Base-by-base conservation (phyloP, 2,329 filamentous ascomycete species). In the Exserohilum rostratum region DNA sequence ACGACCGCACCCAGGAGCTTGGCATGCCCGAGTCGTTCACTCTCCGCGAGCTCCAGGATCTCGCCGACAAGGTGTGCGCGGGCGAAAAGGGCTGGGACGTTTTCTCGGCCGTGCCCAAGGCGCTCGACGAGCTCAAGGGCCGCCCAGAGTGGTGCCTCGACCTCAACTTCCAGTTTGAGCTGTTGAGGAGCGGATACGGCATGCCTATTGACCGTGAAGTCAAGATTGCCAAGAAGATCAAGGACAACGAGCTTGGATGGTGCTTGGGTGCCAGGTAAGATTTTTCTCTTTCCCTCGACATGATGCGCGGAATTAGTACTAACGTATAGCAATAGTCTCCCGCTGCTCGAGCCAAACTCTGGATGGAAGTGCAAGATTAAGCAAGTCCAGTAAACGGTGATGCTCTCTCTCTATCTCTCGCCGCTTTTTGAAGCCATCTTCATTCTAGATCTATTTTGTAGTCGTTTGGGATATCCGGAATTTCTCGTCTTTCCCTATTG, bases 1-100 rank as follows among this genome's bases (percentile, higher is more conserved):
- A 90, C 79, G 95, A 99, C 81, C 93, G 96, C 69, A 96, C 90
- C 20, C 85, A 90, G 75, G 91, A 92, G 4, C 86, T 99, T 10
- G 96, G 96, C 64, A 98, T 99, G 92, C 95, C 96, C n/a, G 92
- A 96, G 64, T 93, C 90, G 5, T 99, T 98, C 78, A 97, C 93
- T 0, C 81, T 99, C 30, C 85, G 88, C 45, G 95, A 99, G 80
- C 84, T 99, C 70, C 89, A 93, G 69, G 90, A 96, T 57, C 85
- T 98, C 15, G 87, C 95, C 0, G 82, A 87, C 61, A 89, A 88
- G 35, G 96, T 99, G 10, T 99, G 95, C 76, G 85, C 85, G 54
- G 93, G 93, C 29, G 85, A 89, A 73, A 71, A 80, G 15, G 81
- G 83, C 30, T 99, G 95, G 95, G 87, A 88, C 62, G 83, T 90